Evolutionary conservation across 2,329 filamentous ascomycete species (phyloP), one percentile per base, ranked within the genome.

Genomic region (Fusarium sp.): DNA sequence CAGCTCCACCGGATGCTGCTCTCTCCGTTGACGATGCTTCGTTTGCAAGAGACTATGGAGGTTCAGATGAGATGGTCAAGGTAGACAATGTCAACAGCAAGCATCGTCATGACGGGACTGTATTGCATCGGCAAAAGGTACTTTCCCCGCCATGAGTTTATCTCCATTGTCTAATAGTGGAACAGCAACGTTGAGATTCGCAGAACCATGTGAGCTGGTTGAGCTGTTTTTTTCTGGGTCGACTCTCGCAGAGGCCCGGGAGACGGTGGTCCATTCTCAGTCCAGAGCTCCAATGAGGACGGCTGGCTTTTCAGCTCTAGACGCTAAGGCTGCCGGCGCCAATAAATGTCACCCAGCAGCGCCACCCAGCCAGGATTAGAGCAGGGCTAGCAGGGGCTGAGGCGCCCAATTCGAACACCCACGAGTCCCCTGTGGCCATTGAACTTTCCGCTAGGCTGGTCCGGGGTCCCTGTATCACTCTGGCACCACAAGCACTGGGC

Each of bases 271-370:
- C 52, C 60, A 72, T 71, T 63, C 60, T 35, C 60, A 24, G 43
- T 43, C 61, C 22, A 75, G 54, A 60, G 54, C 62, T 50, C 43
- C 20, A 58, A 59, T 39, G 16, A 27, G 48, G 60, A 54, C 61
- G 67, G 65, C 65, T 62, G 54, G 58, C 33, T 33, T 50, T 74
- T 78, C 76, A 77, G 76, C 76, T 77, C 69, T 27, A 27, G 48
- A 50, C 76, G 64, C 76, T 75, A 77, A 59, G 45, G 39, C 50
- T 37, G 4, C 20, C 54, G 39, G 29, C 20, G 16, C 74, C 76
- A 78, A 78, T 78, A 48, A 67, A 29, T 22, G 24, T 63, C 50
- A 31, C 29, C 37, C 39, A 64, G 41, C 20, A 45, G 39, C 69
- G 76, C 72, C 72, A 27, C 16, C 5, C 7, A n/a, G 13, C 58